A percentile compares a stretch with the other conserved stretches of the same genome.
Evolutionary conservation across 1,284 basidiomycete species (phyloP).

Genomic region (Anthracocystis panici-leucophaei): DNA sequence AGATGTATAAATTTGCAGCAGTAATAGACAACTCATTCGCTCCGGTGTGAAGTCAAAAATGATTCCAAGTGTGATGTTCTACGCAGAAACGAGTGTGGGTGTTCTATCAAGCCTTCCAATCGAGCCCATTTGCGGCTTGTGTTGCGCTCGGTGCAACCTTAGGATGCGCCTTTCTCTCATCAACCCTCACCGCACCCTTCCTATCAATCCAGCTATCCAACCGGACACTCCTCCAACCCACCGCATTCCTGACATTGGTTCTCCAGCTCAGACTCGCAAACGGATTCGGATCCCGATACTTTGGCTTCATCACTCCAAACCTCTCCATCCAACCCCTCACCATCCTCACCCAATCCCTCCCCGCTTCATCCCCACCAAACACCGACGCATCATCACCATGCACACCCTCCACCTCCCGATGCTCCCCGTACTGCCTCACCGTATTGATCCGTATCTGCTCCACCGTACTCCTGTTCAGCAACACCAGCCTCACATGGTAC

Average conservation of each 20-base stretch:
- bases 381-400: slow-evolving; percentile 17
- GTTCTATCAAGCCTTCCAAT: slow-evolving; percentile 12
- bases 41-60: too few relatives aligned
- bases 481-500: slow-evolving; percentile 63
- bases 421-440: slow-evolving; percentile 50
- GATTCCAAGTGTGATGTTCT: not conserved
- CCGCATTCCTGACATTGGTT: slow-evolving; percentile 38
- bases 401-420: slow-evolving; percentile 30
- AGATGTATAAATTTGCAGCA: not conserved
- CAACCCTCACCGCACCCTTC: not conserved
- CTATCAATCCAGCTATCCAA: slow-evolving; percentile 53
- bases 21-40: too few relatives aligned
- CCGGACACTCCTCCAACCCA: slow-evolving; percentile 46
- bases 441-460: slow-evolving; percentile 67
- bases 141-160: not conserved
- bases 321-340: slow-evolving; percentile 11
- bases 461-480: slow-evolving; percentile 65
- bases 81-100: not conserved
- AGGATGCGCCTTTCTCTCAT: slow-evolving; percentile 20
- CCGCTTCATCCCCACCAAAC: slow-evolving; percentile 16
- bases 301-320: slow-evolving; percentile 28
- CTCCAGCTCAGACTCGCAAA: slow-evolving; percentile 37
- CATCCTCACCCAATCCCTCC: not conserved
- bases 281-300: slow-evolving; percentile 54
- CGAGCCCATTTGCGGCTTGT: not conserved